Conservation (phyloP, 2,329 filamentous ascomycete species). For the Graphilbum sp. region DNA sequence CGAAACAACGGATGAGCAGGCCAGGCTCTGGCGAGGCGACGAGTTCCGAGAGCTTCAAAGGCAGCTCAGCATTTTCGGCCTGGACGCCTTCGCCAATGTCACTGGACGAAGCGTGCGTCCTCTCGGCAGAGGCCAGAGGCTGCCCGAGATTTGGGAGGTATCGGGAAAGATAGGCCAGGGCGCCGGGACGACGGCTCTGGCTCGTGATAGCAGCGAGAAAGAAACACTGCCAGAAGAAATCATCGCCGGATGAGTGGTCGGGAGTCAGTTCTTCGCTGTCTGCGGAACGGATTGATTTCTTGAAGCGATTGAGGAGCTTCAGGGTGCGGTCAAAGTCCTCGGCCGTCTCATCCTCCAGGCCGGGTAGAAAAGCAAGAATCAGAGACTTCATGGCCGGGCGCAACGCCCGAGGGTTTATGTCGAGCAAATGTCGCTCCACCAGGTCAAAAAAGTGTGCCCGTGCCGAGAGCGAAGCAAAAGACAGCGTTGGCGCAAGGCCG, state of each 20-base stretch:
- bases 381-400: constrained; percentile 83
- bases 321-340: constrained; percentile 91
- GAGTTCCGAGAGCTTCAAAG: constrained; percentile 41
- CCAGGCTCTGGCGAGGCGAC: constrained; percentile 83
- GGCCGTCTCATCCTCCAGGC: constrained; percentile 87
- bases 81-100: constrained; percentile 15
- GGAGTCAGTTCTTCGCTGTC: constrained; percentile 32
- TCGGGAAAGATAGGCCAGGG: constrained; percentile 70
- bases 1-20: constrained; percentile 77
- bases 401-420: constrained; percentile 52
- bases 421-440: constrained; percentile 64
- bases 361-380: constrained; percentile 75
- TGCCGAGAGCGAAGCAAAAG: constrained; percentile 86
- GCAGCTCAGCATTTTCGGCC: constrained; percentile 23
- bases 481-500: constrained; percentile 73
- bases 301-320: constrained; percentile 61
- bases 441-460: constrained; percentile 73
- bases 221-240: constrained; percentile 97
- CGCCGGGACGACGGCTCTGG: constrained; percentile 66
- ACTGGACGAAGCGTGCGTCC: constrained; percentile 10
- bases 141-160: constrained; percentile 57
- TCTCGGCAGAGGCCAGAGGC: constrained; percentile 15
- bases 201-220: constrained; percentile 89
- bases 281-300: constrained; percentile 43
- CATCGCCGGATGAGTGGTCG: constrained; percentile 47